A percentile compares a stretch with the other conserved stretches of the same genome.
Conservation (phyloP, 345 rosid genomes). For the Gossypium longicalyx region DNA sequence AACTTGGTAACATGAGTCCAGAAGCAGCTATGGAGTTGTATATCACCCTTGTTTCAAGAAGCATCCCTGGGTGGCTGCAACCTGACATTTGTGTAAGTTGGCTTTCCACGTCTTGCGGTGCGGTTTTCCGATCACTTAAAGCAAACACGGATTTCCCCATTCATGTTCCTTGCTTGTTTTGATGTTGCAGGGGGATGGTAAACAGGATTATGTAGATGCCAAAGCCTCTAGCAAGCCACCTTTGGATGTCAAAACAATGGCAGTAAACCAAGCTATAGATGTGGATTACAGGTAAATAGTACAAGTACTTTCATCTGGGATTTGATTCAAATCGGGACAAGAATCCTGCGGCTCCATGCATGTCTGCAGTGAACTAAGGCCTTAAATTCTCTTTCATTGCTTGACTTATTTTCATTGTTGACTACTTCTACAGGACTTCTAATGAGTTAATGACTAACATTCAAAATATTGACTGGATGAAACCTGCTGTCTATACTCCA, state of each 20-base stretch:
- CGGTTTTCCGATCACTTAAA: neutral
- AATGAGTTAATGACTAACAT: conserved; percentile 1
- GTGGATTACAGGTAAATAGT: conserved; percentile 24
- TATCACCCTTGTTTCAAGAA: conserved; percentile 31
- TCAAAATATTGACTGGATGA: conserved; percentile 10
- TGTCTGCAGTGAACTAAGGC: too few relatives aligned
- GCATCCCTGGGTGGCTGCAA: conserved; percentile 31
- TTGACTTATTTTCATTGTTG: neutral
- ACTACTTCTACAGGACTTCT: conserved; percentile 11
- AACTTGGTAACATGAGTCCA: conserved; percentile 39
- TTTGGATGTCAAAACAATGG: conserved; percentile 10
- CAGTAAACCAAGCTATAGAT: neutral
- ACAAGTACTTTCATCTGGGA: neutral
- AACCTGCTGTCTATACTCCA: conserved; percentile 3
- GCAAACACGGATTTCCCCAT: neutral
- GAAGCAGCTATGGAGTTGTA: conserved; percentile 54
- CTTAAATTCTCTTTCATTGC: neutral
- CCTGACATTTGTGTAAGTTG: conserved; percentile 25
- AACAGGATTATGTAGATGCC: conserved; percentile 7
- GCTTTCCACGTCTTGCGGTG: neutral
- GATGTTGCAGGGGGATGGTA: conserved; percentile 15
- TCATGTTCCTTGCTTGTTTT: conserved; percentile 4
- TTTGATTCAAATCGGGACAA: neutral
- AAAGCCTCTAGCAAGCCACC: conserved; percentile 8
- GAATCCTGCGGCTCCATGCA: neutral